Conservation (phyloP, 129 eudicot genomes). For the Flaveria bidentis region DNA sequence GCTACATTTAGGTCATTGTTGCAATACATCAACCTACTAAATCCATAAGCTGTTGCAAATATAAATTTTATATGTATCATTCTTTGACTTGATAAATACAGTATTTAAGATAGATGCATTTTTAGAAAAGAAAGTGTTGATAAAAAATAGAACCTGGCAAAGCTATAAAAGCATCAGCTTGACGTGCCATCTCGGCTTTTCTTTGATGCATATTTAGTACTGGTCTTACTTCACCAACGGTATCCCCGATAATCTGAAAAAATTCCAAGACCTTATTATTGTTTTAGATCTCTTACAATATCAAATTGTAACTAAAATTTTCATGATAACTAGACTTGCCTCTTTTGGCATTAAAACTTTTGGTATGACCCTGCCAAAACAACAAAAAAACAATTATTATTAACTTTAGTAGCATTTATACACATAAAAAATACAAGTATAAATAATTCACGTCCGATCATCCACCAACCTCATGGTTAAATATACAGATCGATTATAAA, state of each 20-base stretch:
- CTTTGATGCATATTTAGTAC: constrained; percentile 90
- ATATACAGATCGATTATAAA: too few relatives aligned
- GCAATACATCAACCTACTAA: not conserved
- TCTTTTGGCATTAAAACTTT: constrained; percentile 78
- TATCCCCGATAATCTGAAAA: constrained; percentile 69
- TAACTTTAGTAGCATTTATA: not conserved
- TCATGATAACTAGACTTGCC: constrained; percentile 38
- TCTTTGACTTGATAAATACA: too few relatives aligned
- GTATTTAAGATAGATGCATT: too few relatives aligned
- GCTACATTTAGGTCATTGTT: not conserved
- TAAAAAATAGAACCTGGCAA: constrained; percentile 59
- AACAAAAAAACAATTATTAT: not conserved
- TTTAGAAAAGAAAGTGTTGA: not conserved
- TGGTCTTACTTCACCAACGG: constrained; percentile 73
- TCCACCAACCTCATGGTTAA: too few relatives aligned
- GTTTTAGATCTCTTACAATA: not conserved
- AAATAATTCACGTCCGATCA: too few relatives aligned
- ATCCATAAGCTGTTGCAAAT: not conserved
- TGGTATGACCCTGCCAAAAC: constrained; percentile 68
- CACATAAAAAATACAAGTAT: not conserved
- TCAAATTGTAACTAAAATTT: not conserved
- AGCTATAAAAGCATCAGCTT: constrained; percentile 91
- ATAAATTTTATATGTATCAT: too few relatives aligned
- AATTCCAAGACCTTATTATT: not conserved
- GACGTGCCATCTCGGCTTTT: constrained; percentile 96